These are phyloP conservation scores for Paraphoma sp. DNA, from an alignment of 2,329 filamentous ascomycete species.

Conservation along the genomic window DNA sequence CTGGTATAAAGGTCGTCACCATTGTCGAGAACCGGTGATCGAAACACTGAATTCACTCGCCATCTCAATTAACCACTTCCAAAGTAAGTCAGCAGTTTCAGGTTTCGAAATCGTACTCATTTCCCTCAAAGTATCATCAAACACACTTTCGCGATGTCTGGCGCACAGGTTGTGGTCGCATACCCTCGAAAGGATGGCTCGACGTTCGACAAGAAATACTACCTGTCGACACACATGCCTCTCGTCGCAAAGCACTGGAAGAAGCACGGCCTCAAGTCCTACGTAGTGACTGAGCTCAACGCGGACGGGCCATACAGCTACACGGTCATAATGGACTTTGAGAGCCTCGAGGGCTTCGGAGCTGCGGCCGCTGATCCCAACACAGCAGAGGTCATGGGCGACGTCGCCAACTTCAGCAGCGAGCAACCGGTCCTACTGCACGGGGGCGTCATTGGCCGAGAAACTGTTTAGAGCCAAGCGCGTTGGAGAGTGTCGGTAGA, in stretches of 20 bases:
- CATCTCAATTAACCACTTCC: no score
- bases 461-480: slow-evolving; percentile 7
- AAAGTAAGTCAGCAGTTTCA: no score
- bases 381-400: slow-evolving; percentile 45
- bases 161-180: slow-evolving; percentile 31
- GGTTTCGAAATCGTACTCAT: no score
- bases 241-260: slow-evolving; percentile 51
- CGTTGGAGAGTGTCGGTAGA: slow-evolving; percentile 1
- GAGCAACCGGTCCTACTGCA: slow-evolving; percentile 40
- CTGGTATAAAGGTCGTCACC: not conserved
- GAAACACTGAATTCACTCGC: not conserved
- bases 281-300: slow-evolving; percentile 25
- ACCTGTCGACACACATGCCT: slow-evolving; percentile 56
- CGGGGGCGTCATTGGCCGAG: slow-evolving; percentile 24
- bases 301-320: slow-evolving; percentile 30
- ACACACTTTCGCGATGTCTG: slow-evolving; percentile 11
- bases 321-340: slow-evolving; percentile 27
- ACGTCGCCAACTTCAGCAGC: slow-evolving; percentile 45
- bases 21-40: not conserved
- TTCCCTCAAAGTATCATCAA: not conserved
- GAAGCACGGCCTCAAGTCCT: slow-evolving; percentile 47
- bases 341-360: slow-evolving; percentile 28
- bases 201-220: slow-evolving; percentile 60
- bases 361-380: slow-evolving; percentile 23
- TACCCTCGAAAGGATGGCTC: slow-evolving; percentile 52